Percentiles rank a stretch among this genome's conserved stretches.
These are phyloP conservation scores for Candida tetrigidarum DNA, from an alignment of 1,139 yeast species.

Conservation along the genomic window DNA sequence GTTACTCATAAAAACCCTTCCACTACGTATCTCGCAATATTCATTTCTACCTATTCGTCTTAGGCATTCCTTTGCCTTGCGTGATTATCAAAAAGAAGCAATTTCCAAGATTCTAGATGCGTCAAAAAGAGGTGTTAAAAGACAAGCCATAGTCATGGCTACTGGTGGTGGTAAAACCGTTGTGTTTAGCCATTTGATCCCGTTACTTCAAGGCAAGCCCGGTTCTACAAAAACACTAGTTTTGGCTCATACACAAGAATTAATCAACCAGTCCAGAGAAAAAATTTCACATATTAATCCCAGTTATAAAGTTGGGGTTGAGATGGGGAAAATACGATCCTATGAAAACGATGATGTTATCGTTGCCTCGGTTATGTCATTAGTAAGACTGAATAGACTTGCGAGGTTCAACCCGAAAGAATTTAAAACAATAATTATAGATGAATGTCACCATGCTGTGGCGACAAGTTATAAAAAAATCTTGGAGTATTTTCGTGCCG, in stretches of 20 bases:
- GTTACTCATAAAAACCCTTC: too few species aligned
- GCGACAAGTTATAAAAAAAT: constrained; percentile 69
- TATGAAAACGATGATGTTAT: constrained; percentile 60
- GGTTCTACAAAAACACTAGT: constrained; percentile 65
- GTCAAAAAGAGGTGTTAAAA: constrained; percentile 46
- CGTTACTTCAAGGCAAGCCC: constrained; percentile 34
- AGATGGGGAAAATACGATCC: constrained; percentile 61
- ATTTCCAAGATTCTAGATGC: constrained; percentile 58
- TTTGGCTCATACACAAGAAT: constrained; percentile 81
- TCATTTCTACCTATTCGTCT: neutral
- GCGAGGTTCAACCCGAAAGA: constrained; percentile 56
- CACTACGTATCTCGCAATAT: too few species aligned
- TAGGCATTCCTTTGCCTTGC: constrained; percentile 17
- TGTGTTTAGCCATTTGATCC: constrained; percentile 70
- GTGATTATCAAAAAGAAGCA: constrained; percentile 79
- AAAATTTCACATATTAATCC: constrained; percentile 58
- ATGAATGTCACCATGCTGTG: constrained; percentile 94
- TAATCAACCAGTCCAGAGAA: constrained; percentile 69
- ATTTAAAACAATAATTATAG: constrained; percentile 77
- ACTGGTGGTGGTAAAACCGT: constrained; percentile 98
- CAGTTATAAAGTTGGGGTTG: constrained; percentile 59
- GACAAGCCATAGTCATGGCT: constrained; percentile 86
- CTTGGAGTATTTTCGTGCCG: constrained; percentile 61
- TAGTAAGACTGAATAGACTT: constrained; percentile 54
- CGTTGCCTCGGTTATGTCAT: constrained; percentile 77